Base-by-base conservation (phyloP, 495 filamentous ascomycete species). In the Penicillium atrosanguineum region DNA sequence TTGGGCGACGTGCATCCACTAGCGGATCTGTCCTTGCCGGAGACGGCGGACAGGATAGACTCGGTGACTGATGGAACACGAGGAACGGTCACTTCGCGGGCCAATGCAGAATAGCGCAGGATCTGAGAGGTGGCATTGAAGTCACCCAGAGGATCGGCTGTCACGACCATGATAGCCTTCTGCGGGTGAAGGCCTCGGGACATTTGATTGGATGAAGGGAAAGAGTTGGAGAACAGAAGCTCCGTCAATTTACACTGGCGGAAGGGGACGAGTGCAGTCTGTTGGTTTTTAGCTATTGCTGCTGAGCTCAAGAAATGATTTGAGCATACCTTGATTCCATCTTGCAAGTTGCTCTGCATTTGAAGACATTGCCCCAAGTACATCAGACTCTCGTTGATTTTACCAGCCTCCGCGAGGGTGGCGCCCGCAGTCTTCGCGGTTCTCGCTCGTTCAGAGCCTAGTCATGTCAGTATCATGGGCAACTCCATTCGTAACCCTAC, bases 351-450 rank as follows among this genome's bases (percentile, higher is more conserved):
- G 53, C 85, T 90, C 69, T 97, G 95, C 85, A 96, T 90, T 67
- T 98, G 94, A 59, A 98, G 76, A 66, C 95, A 97, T 65, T 97
- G 95, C 1, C 94, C 94, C 1, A 98, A 83, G 68, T 96, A 97
- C 95, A 98, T 98, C 62, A 98, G 70, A 61, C 87, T 91, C 65
- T 96, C 91, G 64, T 98, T 98, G 62, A 98, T 98, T 69, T 96
- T 96, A 16, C 94, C 95, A 19, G 94, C 95, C 70, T 98, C 94
- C 0, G 87, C 91, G 3, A 98, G 81, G 1, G 92, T 96, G 0
- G 90, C 85, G 18, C 94, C 93, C 0, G 90, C 87, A 18, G 95
- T 97, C 73, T 96, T 96, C 14, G 95, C 91, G 49, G 91, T 90
- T 60, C 91, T 79, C 19, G 93, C 92, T 49, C 94, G 86, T 69